Evolutionary conservation across 2,329 filamentous ascomycete genomes (phyloP).

Genomic region (Ophidiomyces ophidiicola): DNA sequence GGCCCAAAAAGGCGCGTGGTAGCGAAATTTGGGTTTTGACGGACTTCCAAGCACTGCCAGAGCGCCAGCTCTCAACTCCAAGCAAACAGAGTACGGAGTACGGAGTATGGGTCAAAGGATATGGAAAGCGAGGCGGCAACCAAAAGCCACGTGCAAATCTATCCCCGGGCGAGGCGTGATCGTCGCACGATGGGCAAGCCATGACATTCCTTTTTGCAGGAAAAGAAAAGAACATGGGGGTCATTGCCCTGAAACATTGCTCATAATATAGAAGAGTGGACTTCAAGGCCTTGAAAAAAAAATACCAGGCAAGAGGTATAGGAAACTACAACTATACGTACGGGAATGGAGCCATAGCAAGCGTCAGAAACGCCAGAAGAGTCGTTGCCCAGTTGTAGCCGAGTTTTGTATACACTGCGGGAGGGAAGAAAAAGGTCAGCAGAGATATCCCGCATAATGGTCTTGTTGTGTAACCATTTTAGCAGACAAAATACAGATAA

Average conservation of each 20-base stretch:
- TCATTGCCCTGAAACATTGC: too few species aligned
- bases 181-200: too few species aligned
- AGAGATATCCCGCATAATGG: background rate
- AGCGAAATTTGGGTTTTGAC: conserved; percentile 11
- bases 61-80: too few species aligned
- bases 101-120: too few species aligned
- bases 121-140: too few species aligned
- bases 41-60: background rate
- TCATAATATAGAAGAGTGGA: too few species aligned
- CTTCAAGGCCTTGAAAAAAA: background rate
- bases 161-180: too few species aligned
- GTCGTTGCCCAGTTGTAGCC: conserved; percentile 38
- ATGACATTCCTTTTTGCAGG: too few species aligned
- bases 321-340: conserved; percentile 21
- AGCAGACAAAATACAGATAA: background rate
- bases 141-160: too few species aligned
- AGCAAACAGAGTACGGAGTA: too few species aligned
- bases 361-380: conserved; percentile 33
- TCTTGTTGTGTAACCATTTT: conserved; percentile 2
- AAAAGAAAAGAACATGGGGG: too few species aligned
- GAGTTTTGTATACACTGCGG: conserved; percentile 35
- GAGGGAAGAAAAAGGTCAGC: conserved; percentile 7
- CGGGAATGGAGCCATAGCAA: conserved; percentile 37
- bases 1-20: conserved; percentile 6
- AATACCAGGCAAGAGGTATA: background rate